Conservation (phyloP, 495 filamentous ascomycete genomes). For the Neurospora sp. region DNA sequence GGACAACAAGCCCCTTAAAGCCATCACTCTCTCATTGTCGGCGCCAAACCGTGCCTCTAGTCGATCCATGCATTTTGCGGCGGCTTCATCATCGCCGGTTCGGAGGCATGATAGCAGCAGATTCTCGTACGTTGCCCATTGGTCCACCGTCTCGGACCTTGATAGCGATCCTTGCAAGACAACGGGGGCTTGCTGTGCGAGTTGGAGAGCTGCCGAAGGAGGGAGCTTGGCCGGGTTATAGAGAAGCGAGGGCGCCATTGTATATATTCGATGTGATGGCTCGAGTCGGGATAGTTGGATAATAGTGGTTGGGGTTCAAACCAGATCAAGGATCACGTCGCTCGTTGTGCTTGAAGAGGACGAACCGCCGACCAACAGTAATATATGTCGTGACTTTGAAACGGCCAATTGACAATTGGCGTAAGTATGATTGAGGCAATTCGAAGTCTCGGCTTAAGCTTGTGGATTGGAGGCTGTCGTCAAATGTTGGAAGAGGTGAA, state of each 20-base stretch:
- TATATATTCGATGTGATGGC: not conserved
- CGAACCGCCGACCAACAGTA: not conserved
- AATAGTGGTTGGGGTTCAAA: not conserved
- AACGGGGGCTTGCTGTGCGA: slow-evolving; percentile 68
- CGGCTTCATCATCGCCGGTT: slow-evolving; percentile 71
- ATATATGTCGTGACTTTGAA: not conserved
- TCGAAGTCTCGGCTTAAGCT: not conserved
- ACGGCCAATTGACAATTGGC: not conserved
- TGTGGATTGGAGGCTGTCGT: not conserved
- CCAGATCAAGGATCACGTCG: not conserved
- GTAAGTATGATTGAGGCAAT: not conserved
- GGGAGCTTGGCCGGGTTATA: slow-evolving; percentile 39
- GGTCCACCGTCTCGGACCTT: slow-evolving; percentile 58
- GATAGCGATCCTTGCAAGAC: slow-evolving; percentile 48
- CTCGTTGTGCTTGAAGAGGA: not conserved
- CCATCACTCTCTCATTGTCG: slow-evolving; percentile 74
- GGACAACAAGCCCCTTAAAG: slow-evolving; percentile 68
- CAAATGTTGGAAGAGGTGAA: not conserved
- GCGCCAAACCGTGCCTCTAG: slow-evolving; percentile 71
- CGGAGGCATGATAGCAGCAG: slow-evolving; percentile 76
- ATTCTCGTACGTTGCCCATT: slow-evolving; percentile 78
- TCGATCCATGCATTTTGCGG: slow-evolving; percentile 59
- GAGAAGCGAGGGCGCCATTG: slow-evolving; percentile 41
- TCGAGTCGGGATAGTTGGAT: not conserved
- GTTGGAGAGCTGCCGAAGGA: slow-evolving; percentile 46